Evolutionary conservation across 2,329 filamentous ascomycete genomes (phyloP), one percentile per base, ranked within the genome.

Genomic region (Alternaria atra): DNA sequence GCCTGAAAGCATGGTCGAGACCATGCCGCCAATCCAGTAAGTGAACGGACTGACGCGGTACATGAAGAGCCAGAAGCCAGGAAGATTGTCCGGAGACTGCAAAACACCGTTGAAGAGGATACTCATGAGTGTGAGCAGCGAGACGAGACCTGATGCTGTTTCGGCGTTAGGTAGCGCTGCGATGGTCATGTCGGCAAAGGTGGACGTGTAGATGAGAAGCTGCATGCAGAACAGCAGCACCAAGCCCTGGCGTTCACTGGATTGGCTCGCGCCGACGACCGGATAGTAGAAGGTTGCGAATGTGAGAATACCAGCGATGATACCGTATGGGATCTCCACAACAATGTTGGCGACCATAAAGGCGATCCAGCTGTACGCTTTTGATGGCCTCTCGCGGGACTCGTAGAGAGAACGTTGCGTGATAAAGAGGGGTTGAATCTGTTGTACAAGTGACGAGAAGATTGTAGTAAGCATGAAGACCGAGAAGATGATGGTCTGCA

Each of bases 1-100:
- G 0, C 71, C 76, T 2, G 80, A 77, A 0, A 89, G 72, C 71
- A 79, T 76, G 0, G 80, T 77, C 5, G 74, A 67, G 2, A 80
- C 74, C 37, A 82, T 77, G 9, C 79, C 79, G 17, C 63, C 71
- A 20, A 83, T 71, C 83, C 84, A 87, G 76, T 91, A 92, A 0
- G 88, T 91, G 60, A 91, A 89, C 0, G 89, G 89, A 0, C 85
- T 88, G 10, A 87, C 82, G 27, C 87, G 84, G 76, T 92, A 91
- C 90, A 92, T 92, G 80, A 91, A 92, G 62, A 87, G 87, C 90
- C 90, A 93, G 80, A 93, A 93, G 0, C 86, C 84, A 0, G 90
- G 90, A 1, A 93, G 81, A 0, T 83, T 82, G 4, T 71, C 61
- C 0, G 88, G 85, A 0, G 84, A 77, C 61, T 89, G 87, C 55